Base-by-base conservation (phyloP, 306 rosid genomes). In the Cicer bijugum region DNA sequence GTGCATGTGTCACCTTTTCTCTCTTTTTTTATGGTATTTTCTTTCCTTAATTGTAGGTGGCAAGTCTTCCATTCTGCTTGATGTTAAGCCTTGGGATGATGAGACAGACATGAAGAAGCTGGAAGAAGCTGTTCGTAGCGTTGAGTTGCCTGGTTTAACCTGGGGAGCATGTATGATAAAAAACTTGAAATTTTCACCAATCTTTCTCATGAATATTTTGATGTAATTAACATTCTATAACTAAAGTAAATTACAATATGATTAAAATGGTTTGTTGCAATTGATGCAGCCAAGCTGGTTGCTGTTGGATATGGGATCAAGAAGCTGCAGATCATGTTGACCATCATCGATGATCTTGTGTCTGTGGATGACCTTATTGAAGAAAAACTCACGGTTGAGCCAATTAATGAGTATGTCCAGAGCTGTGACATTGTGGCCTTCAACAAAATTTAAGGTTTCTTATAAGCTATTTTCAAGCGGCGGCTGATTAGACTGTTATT, bases 21-120 rank as follows among this genome's bases (percentile, higher is more conserved):
- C 33, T 28, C 33, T 28, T 3, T 28, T 28, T 28, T 28, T 3
- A 28, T 2, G 4, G 3, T 28, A 28, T 28, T 60, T 45, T 37
- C 9, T n/a, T 82, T 44, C 51, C 42, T 47, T 12, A 59, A 38
- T 15, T 64, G 60, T 76, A 91, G 97, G 97, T 66, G 97, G 97
- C 0, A 92, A 92, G 57, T 92, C 97, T 62, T 92, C 97, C 4
- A 90, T 92, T 74, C 87, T 92, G 48, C 71, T 92, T 33, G 97
- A 92, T 76, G 93, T 92, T n/a, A 92, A 92, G 81, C 97, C 97
- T 59, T 92, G 97, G 97, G 97, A 92, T 1, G 97, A 92, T 17
- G 96, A 92, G 80, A 92, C 97, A 0, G 96, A 92, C 85, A 90
- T 92, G 97, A 92, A 92, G 86, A 90, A 90, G 84, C 86, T 92